Evolutionary conservation across 1,139 yeast genomes (phyloP).

Genomic region (Groenewaldozyma auringiensis): DNA sequence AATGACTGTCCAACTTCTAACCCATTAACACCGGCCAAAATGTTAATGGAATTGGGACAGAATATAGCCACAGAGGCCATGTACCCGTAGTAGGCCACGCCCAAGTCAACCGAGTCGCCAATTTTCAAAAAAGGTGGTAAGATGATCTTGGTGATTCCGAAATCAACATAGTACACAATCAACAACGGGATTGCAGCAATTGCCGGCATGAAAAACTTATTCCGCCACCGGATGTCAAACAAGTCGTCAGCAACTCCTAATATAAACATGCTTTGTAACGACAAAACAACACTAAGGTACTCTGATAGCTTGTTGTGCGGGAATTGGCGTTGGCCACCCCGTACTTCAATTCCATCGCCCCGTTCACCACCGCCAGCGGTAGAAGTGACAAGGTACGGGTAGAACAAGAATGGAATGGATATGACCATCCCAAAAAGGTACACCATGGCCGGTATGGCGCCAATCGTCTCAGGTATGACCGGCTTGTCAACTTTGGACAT

Average conservation of each 20-base stretch:
- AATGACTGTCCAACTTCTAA: constrained; percentile 93
- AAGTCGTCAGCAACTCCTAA: constrained; percentile 91
- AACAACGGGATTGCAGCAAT: constrained; percentile 87
- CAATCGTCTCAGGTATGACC: constrained; percentile 82
- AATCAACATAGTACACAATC: constrained; percentile 87
- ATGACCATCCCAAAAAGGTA: constrained; percentile 75
- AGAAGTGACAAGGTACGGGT: constrained; percentile 60
- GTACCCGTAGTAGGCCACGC: constrained; percentile 69
- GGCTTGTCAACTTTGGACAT: constrained; percentile 66
- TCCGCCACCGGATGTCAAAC: constrained; percentile 95
- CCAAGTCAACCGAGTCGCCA: constrained; percentile 55
- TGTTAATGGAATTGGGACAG: constrained; percentile 95
- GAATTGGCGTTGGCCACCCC: constrained; percentile 32
- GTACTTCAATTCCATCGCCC: constrained; percentile 32
- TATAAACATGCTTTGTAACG: constrained; percentile 74
- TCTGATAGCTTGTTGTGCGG: constrained; percentile 85
- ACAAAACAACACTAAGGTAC: constrained; percentile 74
- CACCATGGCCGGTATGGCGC: constrained; percentile 75
- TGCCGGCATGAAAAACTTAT: constrained; percentile 91
- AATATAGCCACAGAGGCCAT: constrained; percentile 90
- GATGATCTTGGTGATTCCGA: constrained; percentile 85
- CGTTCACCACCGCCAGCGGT: constrained; percentile 52
- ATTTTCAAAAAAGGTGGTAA: constrained; percentile 61
- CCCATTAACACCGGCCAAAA: constrained; percentile 93
- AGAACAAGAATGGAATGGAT: constrained; percentile 83